Conservation (phyloP, 495 filamentous ascomycete genomes). For the Pseudevernia furfuracea region DNA sequence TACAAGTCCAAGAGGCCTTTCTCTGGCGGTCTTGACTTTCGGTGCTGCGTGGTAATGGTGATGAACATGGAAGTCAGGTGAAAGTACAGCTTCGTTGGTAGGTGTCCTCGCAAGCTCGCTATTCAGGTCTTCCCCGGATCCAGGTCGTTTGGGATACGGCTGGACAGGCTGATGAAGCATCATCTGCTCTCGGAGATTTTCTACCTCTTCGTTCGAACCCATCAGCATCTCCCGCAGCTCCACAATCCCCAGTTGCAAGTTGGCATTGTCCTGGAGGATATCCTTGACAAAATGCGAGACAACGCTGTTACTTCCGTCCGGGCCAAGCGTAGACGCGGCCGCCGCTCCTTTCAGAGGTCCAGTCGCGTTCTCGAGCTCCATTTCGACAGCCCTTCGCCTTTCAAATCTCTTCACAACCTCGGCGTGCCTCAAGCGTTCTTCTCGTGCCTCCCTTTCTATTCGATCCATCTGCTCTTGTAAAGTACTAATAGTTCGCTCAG, state of each 20-base stretch:
- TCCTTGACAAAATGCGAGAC: conserved; percentile 93
- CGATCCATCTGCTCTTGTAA: conserved; percentile 81
- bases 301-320: conserved; percentile 53
- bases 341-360: conserved; percentile 73
- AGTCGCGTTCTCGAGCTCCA: conserved; percentile 66
- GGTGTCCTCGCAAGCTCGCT: conserved; percentile 59
- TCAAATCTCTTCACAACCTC: conserved; percentile 78
- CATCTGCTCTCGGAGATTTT: conserved; percentile 77
- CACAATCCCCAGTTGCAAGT: conserved; percentile 79
- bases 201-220: conserved; percentile 89
- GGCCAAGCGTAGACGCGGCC: conserved; percentile 52
- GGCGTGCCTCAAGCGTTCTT: conserved; percentile 74
- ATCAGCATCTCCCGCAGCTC: conserved; percentile 87
- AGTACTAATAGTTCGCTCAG: conserved; percentile 63
- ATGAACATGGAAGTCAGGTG: conserved; percentile 80
- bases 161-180: conserved; percentile 63
- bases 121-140: conserved; percentile 44
- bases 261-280: conserved; percentile 90
- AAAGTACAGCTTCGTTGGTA: conserved; percentile 35
- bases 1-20: conserved; percentile 41
- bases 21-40: conserved; percentile 40
- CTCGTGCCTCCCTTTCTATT: conserved; percentile 75
- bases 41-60: conserved; percentile 76
- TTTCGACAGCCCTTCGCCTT: conserved; percentile 62
- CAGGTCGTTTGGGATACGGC: conserved; percentile 31